Percentiles rank a stretch among this genome's conserved stretches.
Conservation (phyloP, 1,284 basidiomycete genomes). For the Porodaedalea pini region DNA sequence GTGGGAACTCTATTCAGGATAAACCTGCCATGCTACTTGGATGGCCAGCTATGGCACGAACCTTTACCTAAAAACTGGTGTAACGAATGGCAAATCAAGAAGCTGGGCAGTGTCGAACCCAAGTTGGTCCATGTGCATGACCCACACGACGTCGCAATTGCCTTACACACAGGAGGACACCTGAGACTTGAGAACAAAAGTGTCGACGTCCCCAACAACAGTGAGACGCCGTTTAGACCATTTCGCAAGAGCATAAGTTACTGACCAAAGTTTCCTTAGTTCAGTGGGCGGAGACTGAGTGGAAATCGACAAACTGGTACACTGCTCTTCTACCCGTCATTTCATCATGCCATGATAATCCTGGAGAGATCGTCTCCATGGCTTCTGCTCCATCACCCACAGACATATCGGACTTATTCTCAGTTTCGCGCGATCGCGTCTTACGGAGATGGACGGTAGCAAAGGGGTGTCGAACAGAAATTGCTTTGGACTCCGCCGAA, state of each 20-base stretch:
- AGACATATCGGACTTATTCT: slow-evolving; percentile 71
- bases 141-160: slow-evolving; percentile 64
- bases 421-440: slow-evolving; percentile 84
- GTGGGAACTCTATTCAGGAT: slow-evolving; percentile 76
- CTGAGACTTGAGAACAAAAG: slow-evolving; percentile 65
- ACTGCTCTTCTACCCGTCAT: slow-evolving; percentile 62
- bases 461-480: slow-evolving; percentile 64
- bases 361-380: slow-evolving; percentile 61
- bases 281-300: slow-evolving; percentile 62
- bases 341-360: slow-evolving; percentile 41
- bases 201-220: slow-evolving; percentile 30
- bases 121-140: slow-evolving; percentile 70
- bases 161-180: slow-evolving; percentile 64
- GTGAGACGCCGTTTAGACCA: background rate
- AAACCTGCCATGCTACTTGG: slow-evolving; percentile 57
- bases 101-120: slow-evolving; percentile 40
- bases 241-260: background rate
- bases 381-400: slow-evolving; percentile 68
- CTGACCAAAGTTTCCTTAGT: background rate
- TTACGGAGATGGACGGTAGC: slow-evolving; percentile 79
- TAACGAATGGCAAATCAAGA: slow-evolving; percentile 65
- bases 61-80: slow-evolving; percentile 54
- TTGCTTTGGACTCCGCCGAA: slow-evolving; percentile 41
- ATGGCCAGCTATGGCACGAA: slow-evolving; percentile 55
- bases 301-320: slow-evolving; percentile 60